A percentile compares a stretch with the other conserved stretches of the same genome.
phyloP scores from a whole-genome alignment of 2,329 filamentous ascomycete genomes.

The Teratosphaeria nubilosa region DNA sequence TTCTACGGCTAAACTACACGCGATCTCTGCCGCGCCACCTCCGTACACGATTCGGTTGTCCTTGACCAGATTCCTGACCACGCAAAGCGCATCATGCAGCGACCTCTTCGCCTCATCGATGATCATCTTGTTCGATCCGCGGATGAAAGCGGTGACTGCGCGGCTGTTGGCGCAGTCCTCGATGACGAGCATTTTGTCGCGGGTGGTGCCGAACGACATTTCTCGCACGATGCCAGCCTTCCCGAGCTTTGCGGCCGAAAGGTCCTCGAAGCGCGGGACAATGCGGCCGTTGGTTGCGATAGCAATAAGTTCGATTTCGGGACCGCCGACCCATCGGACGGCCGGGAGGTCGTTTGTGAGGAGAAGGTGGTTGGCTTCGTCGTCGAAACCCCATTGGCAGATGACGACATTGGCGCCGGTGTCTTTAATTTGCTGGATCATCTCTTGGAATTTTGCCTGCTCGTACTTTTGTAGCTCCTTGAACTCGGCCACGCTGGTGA shows the following conservation, averaged over 20 bases:
- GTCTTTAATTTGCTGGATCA: slow-evolving; percentile 97
- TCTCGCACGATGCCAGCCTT: slow-evolving; percentile 82
- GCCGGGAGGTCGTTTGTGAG: slow-evolving; percentile 94
- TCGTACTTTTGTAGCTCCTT: slow-evolving; percentile 96
- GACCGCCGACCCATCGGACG: slow-evolving; percentile 94
- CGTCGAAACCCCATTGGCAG: slow-evolving; percentile 99
- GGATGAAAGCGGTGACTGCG: slow-evolving; percentile 90
- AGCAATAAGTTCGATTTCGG: slow-evolving; percentile 95
- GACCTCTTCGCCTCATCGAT: slow-evolving; percentile 98
- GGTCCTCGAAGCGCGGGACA: slow-evolving; percentile 91
- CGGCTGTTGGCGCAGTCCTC: slow-evolving; percentile 98
- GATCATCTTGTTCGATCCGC: slow-evolving; percentile 99
- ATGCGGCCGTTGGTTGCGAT: slow-evolving; percentile 98
- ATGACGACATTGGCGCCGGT: slow-evolving; percentile 95
- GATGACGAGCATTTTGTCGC: slow-evolving; percentile 99
- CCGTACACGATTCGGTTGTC: slow-evolving; percentile 98
- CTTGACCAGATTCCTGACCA: slow-evolving; percentile 88
- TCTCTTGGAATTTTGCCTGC: slow-evolving; percentile 90
- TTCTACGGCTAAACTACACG: slow-evolving; percentile 91
- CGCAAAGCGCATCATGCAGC: slow-evolving; percentile 91
- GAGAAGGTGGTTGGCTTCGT: slow-evolving; percentile 94
- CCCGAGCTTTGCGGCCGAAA: slow-evolving; percentile 83
- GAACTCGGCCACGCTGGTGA: slow-evolving; percentile 94
- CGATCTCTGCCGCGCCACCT: slow-evolving; percentile 91
- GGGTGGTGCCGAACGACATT: slow-evolving; percentile 92